These are phyloP conservation scores for Amanita exitialis DNA, from an alignment of 768 basidiomycete species.

Conservation along the genomic window DNA sequence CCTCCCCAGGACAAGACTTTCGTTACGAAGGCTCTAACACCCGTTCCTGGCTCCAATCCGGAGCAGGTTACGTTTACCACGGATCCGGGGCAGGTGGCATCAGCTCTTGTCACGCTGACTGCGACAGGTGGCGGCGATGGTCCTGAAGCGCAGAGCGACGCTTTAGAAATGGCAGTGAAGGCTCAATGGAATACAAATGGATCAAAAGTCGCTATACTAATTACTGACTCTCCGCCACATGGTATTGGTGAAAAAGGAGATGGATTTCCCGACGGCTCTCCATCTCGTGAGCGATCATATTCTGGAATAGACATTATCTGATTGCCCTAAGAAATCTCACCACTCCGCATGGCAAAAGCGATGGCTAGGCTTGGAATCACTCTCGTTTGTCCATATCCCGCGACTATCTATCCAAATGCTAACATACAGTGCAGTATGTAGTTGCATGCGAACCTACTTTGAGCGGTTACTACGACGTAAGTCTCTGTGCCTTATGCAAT, in stretches of 20 bases:
- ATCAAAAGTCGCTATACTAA: constrained; percentile 42
- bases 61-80: not conserved
- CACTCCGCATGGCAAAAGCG: constrained; percentile 19
- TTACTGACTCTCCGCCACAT: constrained; percentile 52
- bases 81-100: constrained; percentile 10
- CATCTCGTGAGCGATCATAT: not conserved
- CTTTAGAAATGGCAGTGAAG: constrained; percentile 34
- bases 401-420: not conserved
- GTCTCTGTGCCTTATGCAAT: not conserved
- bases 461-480: constrained; percentile 7
- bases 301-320: not conserved
- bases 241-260: constrained; percentile 47
- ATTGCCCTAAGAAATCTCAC: constrained; percentile 16
- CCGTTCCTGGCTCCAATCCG: not conserved
- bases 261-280: constrained; percentile 17
- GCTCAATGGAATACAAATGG: constrained; percentile 40
- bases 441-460: constrained; percentile 43
- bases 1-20: constrained; percentile 12
- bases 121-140: constrained; percentile 37
- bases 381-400: constrained; percentile 23
- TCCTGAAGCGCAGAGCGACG: constrained; percentile 49
- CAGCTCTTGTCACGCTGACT: constrained; percentile 28
- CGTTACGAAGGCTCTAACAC: not conserved
- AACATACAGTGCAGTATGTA: constrained; percentile 29
- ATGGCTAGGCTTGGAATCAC: constrained; percentile 47